A percentile compares a stretch with the other conserved stretches of the same genome.
phyloP scores from a whole-genome alignment of 2,329 filamentous ascomycete genomes.

The Elsinoe perseae region DNA sequence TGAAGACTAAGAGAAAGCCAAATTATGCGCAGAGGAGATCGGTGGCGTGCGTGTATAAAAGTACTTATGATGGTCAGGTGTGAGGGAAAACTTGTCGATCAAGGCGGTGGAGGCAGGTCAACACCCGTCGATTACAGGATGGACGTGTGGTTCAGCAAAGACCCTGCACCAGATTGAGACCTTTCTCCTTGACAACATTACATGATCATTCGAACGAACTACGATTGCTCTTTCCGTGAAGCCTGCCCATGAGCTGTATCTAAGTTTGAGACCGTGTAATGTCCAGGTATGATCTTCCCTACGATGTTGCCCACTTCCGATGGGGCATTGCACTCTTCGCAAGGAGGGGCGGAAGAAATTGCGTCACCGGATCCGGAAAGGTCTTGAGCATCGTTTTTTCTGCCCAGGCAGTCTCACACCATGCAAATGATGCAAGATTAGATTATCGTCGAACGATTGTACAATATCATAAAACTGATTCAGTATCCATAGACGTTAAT shows the following conservation, averaged over 20 bases:
- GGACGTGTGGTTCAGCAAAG: not conserved
- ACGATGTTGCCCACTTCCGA: not conserved
- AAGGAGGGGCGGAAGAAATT: not conserved
- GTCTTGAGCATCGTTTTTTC: slow-evolving; percentile 2
- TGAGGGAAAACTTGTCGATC: not conserved
- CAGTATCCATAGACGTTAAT: not conserved
- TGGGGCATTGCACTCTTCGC: not conserved
- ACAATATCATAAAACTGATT: not conserved
- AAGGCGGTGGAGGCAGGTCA: slow-evolving; percentile 1
- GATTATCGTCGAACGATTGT: not conserved
- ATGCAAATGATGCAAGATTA: not conserved
- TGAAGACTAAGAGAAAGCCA: not conserved
- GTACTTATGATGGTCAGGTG: not conserved
- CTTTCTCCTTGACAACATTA: not conserved
- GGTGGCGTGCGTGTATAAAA: slow-evolving; percentile 5
- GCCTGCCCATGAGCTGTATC: not conserved
- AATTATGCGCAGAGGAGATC: not conserved
- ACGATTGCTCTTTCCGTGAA: not conserved
- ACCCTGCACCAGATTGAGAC: not conserved
- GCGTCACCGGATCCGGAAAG: slow-evolving; percentile 1
- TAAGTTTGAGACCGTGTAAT: not conserved
- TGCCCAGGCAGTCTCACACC: slow-evolving; percentile 3
- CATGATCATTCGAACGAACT: not conserved
- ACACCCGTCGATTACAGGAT: not conserved
- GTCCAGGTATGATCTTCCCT: not conserved